These are phyloP conservation scores for Quercus suber DNA, from an alignment of 306 rosid genomes.

Conservation along the genomic window DNA sequence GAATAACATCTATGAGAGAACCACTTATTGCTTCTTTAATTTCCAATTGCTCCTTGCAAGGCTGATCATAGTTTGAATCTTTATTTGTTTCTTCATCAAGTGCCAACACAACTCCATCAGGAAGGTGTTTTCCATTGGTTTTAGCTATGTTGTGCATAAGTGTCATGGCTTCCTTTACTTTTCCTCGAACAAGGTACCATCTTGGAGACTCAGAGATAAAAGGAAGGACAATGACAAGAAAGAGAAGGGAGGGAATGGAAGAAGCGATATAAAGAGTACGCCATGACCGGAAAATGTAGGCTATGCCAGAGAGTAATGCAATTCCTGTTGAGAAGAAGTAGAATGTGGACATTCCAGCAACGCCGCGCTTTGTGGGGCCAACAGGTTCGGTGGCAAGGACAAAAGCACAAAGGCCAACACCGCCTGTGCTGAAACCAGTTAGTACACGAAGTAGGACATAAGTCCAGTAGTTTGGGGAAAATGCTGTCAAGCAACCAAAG, in stretches of 20 bases:
- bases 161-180: conserved; percentile 48
- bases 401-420: conserved; percentile 82
- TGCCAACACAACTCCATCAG: conserved; percentile 38
- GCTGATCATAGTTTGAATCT: not conserved
- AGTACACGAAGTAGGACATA: conserved; percentile 72
- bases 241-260: conserved; percentile 73
- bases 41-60: not conserved
- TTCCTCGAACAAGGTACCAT: conserved; percentile 85
- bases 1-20: conserved; percentile 60
- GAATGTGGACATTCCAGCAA: conserved; percentile 83
- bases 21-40: conserved; percentile 43
- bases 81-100: conserved; percentile 54
- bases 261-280: conserved; percentile 66
- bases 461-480: conserved; percentile 53
- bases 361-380: conserved; percentile 69
- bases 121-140: conserved; percentile 55
- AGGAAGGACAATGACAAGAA: conserved; percentile 52
- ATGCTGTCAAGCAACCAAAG: conserved; percentile 74
- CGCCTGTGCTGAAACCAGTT: conserved; percentile 81
- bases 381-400: conserved; percentile 81
- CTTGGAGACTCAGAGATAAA: conserved; percentile 87
- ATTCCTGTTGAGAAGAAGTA: conserved; percentile 90
- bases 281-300: conserved; percentile 67
- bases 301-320: conserved; percentile 58
- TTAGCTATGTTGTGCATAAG: conserved; percentile 67